Evolutionary conservation across 495 filamentous ascomycete genomes (phyloP).

Genomic region (Hypoxylon fuscum): DNA sequence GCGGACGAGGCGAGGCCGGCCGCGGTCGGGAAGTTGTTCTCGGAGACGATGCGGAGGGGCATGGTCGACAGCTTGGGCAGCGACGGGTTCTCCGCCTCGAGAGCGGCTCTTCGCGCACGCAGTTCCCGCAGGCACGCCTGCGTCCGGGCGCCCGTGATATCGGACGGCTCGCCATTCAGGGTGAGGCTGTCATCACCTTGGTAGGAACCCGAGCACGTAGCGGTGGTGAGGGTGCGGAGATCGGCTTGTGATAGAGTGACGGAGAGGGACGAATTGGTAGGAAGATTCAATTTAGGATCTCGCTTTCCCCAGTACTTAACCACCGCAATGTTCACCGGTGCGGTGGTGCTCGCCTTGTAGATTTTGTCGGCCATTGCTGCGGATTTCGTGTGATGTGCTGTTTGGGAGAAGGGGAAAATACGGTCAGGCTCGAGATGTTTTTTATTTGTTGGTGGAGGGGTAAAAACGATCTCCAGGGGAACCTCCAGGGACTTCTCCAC

Average conservation of each 20-base stretch:
- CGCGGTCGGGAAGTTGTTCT: constrained; percentile 99
- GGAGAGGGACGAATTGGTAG: constrained; percentile 95
- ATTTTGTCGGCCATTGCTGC: constrained; percentile 62
- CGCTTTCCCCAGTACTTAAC: constrained; percentile 99
- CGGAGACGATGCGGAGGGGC: constrained; percentile 82
- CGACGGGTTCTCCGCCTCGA: constrained; percentile 75
- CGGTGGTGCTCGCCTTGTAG: constrained; percentile 92
- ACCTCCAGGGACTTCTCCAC: constrained; percentile 5
- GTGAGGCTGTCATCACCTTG: constrained; percentile 75
- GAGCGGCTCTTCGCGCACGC: constrained; percentile 73
- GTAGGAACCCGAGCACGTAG: constrained; percentile 85
- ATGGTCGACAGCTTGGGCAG: constrained; percentile 79
- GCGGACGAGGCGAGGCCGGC: constrained; percentile 94
- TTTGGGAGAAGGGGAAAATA: constrained; percentile 12
- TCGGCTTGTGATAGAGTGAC: constrained; percentile 95
- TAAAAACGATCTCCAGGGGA: constrained; percentile 8
- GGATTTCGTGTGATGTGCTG: background rate
- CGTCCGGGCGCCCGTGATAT: constrained; percentile 85
- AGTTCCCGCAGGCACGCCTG: constrained; percentile 91
- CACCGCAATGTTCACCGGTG: constrained; percentile 98
- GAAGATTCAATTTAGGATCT: constrained; percentile 89
- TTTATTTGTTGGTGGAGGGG: constrained; percentile 16
- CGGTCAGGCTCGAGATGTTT: constrained; percentile 12
- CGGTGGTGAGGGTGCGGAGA: constrained; percentile 94
- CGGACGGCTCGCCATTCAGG: constrained; percentile 83